A percentile compares a stretch with the other conserved stretches of the same genome.
Conservation (phyloP, 306 rosid genomes). For the Aeschynomene evenia region DNA sequence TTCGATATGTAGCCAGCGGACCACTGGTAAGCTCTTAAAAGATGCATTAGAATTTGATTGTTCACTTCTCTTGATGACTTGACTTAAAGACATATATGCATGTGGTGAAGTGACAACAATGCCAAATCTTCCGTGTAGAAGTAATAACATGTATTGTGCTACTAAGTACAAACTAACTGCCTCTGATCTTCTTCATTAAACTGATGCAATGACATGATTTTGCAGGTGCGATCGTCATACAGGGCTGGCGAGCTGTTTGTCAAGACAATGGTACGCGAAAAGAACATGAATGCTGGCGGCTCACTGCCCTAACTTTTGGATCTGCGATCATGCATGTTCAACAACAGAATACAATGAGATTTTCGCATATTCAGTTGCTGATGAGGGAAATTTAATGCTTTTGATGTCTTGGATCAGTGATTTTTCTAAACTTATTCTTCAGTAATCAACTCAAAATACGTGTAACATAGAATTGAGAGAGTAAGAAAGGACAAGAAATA, state of each 20-base stretch:
- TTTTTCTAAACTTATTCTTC: slow-evolving; percentile 18
- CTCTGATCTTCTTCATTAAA: background rate
- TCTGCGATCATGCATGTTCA: slow-evolving; percentile 12
- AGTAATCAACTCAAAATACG: background rate
- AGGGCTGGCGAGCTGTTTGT: slow-evolving; percentile 98
- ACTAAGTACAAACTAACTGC: too few relatives aligned
- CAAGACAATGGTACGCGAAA: slow-evolving; percentile 75
- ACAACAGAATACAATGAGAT: slow-evolving; percentile 18
- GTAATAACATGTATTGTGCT: background rate
- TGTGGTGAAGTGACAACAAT: background rate
- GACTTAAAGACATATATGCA: background rate
- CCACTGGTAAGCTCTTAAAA: slow-evolving; percentile 69
- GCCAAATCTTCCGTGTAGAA: background rate
- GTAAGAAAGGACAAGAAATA: background rate
- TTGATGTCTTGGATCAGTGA: background rate
- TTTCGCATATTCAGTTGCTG: background rate
- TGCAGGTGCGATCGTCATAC: slow-evolving; percentile 90
- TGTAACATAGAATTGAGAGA: slow-evolving; percentile 1
- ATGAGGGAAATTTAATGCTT: slow-evolving; percentile 19
- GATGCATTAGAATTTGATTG: slow-evolving; percentile 3
- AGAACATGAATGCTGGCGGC: slow-evolving; percentile 33
- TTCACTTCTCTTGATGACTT: slow-evolving; percentile 21
- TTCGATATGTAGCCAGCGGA: slow-evolving; percentile 92
- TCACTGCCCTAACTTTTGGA: slow-evolving; percentile 17
- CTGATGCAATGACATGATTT: slow-evolving; percentile 1